phyloP scores from a whole-genome alignment of 2,329 filamentous ascomycete genomes.

The Xylariomycetidae sp. region DNA sequence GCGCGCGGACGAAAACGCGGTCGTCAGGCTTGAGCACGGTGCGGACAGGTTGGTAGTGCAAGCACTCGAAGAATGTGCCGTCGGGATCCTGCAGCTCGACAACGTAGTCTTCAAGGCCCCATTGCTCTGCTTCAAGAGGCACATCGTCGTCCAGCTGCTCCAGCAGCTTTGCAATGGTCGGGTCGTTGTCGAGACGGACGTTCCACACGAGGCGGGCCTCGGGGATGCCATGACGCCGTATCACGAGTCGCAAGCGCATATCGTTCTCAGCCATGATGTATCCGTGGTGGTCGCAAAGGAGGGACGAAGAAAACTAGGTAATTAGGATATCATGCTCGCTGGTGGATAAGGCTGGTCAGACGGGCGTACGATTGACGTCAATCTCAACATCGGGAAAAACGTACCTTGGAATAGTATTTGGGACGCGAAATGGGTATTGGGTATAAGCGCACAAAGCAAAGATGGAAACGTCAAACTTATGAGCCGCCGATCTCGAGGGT shows the following conservation, averaged over 20 bases:
- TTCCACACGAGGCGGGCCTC: conserved; percentile 68
- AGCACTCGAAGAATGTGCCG: conserved; percentile 69
- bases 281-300: no score
- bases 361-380: no score
- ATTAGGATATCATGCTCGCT: background rate
- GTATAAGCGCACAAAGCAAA: no score
- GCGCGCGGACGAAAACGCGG: conserved; percentile 72
- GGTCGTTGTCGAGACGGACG: conserved; percentile 48
- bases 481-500: no score
- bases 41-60: conserved; percentile 73
- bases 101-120: conserved; percentile 85
- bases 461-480: no score
- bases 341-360: background rate
- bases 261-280: conserved; percentile 28
- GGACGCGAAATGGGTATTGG: no score
- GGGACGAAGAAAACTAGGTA: background rate
- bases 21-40: conserved; percentile 76
- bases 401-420: no score
- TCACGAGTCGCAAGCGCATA: conserved; percentile 68
- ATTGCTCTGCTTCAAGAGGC: conserved; percentile 73
- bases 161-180: conserved; percentile 71
- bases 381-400: no score
- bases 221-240: conserved; percentile 69
- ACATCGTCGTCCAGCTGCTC: conserved; percentile 73
- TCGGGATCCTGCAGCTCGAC: conserved; percentile 60